Evolutionary conservation across 306 rosid species (phyloP).

Genomic region (Acacia confusa): DNA sequence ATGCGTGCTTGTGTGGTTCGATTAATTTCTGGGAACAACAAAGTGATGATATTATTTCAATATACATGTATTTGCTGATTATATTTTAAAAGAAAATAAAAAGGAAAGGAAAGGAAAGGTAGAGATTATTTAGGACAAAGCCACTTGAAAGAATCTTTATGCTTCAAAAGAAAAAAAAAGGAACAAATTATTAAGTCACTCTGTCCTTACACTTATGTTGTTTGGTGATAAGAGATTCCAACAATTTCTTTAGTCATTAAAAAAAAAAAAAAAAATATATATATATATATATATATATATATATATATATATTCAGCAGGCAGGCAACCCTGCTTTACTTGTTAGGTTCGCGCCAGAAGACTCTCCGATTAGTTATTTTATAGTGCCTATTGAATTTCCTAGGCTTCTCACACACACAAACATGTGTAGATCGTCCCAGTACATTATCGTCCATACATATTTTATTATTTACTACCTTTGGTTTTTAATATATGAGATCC

Average conservation of each 20-base stretch:
- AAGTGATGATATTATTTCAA: not conserved
- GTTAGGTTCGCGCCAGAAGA: not conserved
- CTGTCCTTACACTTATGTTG: not conserved
- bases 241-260: not conserved
- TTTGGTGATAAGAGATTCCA: not conserved
- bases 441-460: slow-evolving; percentile 40
- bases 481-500: too few relatives aligned
- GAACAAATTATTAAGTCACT: slow-evolving; percentile 23
- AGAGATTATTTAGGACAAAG: not conserved
- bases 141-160: slow-evolving; percentile 6
- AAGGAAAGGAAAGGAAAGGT: not conserved
- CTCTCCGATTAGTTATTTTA: not conserved
- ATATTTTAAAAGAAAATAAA: not conserved
- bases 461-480: not conserved
- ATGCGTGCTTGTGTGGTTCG: not conserved
- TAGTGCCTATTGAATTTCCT: not conserved
- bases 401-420: not conserved
- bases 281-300: too few relatives aligned
- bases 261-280: too few relatives aligned
- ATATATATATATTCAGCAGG: too few relatives aligned
- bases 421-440: slow-evolving; percentile 6
- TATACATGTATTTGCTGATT: not conserved
- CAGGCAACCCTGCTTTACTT: not conserved
- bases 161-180: slow-evolving; percentile 35
- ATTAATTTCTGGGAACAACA: not conserved